Evolutionary conservation across 2,329 filamentous ascomycete genomes (phyloP).

Genomic region (Clonostachys rosea): DNA sequence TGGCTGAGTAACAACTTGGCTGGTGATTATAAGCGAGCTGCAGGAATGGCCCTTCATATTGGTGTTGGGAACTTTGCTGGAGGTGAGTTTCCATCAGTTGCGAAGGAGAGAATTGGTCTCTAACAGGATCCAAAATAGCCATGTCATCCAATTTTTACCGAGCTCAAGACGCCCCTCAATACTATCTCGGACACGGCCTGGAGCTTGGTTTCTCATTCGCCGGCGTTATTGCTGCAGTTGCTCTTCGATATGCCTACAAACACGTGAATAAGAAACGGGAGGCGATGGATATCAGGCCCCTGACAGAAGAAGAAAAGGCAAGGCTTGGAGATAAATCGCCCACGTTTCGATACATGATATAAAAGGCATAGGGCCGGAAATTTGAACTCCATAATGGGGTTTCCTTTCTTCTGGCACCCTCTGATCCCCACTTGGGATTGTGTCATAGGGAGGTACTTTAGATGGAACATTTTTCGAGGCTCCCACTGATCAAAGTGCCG

Average conservation of each 20-base stretch:
- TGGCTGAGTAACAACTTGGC: conserved; percentile 80
- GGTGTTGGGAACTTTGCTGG: conserved; percentile 54
- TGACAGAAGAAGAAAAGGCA: no score
- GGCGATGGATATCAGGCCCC: conserved; percentile 10
- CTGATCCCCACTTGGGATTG: no score
- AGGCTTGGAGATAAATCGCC: no score
- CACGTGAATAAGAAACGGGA: conserved; percentile 54
- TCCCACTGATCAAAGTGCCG: no score
- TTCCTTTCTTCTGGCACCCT: no score
- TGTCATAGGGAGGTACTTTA: no score
- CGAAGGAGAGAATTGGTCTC: no score
- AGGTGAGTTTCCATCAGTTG: no score
- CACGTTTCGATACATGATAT: no score
- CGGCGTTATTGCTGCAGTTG: conserved; percentile 36
- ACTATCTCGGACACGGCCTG: conserved; percentile 42
- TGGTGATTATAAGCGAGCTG: conserved; percentile 57
- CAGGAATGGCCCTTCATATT: conserved; percentile 62
- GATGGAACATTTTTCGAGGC: no score
- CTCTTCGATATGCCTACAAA: conserved; percentile 45
- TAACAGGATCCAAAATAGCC: conserved; percentile 22
- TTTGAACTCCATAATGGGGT: no score
- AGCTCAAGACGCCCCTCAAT: conserved; percentile 38
- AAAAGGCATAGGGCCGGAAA: no score
- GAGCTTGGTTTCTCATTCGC: conserved; percentile 42
- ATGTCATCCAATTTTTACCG: conserved; percentile 73